Base-by-base conservation (phyloP, 2,329 filamentous ascomycete species). In the Diaporthe citriasiana region DNA sequence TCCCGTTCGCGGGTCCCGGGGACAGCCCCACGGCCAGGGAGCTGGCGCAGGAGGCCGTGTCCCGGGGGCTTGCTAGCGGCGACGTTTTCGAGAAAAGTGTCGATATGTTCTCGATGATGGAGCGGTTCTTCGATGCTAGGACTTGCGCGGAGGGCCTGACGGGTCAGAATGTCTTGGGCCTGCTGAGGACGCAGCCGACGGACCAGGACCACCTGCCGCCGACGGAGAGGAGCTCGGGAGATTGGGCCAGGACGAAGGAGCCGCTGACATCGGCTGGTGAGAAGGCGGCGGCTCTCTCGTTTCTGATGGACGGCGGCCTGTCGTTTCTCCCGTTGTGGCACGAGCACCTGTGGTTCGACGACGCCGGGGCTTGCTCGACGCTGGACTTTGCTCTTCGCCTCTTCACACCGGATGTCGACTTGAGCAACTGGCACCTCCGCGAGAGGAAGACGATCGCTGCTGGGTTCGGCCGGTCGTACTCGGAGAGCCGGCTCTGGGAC, bases 331-430 rank as follows among this genome's bases (percentile, higher is more conserved):
- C 87, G 0, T 75, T 89, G 66, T 80, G 79, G 1, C 86, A 87
- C 69, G 82, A 79, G 68, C 81, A 85, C 13, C 77, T 82, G 79
- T 85, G 82, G 76, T 80, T 88, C 50, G 82, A 85, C 1, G 86
- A 89, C 50, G 81, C 81, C 0, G 82, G 76, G 9, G 85, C 86
- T 2, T 87, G 84, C 69, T 85, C 84, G 2, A 85, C 82, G 13
- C 77, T 89, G n/a, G 87, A 89, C 76, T 89, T 89, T 78, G 83
- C 88, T 4, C 73, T 89, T 72, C 80, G 87, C 0, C 76, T 87
- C 9, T 85, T 87, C 74, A 79, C 78, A 1, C 82, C 80, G 0
- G 80, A 82, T 0, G 72, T 86, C 0, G 80, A 87, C 69, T 12
- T 87, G 55, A 76, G 77, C 9, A 65, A 81, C 30, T 89, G 87